Evolutionary conservation across 2,329 filamentous ascomycete species (phyloP).

Genomic region (Plenodomus tracheiphilus): DNA sequence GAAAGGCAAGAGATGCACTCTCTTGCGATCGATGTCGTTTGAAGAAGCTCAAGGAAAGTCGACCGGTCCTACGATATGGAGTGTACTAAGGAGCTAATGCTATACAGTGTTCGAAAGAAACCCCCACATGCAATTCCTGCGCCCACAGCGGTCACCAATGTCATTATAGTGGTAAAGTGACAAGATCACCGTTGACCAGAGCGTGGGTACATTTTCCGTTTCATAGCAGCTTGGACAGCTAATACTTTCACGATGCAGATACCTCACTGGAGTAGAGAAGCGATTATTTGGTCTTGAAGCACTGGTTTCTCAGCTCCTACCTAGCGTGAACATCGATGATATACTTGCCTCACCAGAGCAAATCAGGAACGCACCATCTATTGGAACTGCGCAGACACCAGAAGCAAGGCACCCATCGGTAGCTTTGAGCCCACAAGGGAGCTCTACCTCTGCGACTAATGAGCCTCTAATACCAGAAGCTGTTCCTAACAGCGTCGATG

Average conservation of each 20-base stretch:
- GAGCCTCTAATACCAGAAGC: conserved; percentile 28
- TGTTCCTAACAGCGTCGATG: conserved; percentile 27
- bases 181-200: conserved; percentile 29
- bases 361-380: conserved; percentile 6
- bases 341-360: conserved; percentile 19
- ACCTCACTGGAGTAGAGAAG: conserved; percentile 29
- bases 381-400: conserved; percentile 9
- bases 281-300: conserved; percentile 21
- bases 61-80: background rate
- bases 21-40: conserved; percentile 30
- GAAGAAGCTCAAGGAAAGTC: conserved; percentile 25
- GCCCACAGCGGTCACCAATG: conserved; percentile 21
- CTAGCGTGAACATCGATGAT: conserved; percentile 25
- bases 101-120: conserved; percentile 28
- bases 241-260: conserved; percentile 4
- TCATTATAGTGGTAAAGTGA: conserved; percentile 29
- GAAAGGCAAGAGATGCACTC: conserved; percentile 18
- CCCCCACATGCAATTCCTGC: conserved; percentile 25
- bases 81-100: background rate
- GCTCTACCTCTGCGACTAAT: conserved; percentile 9
- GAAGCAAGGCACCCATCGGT: conserved; percentile 5
- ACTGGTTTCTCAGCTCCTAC: conserved; percentile 22
- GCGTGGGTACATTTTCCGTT: conserved; percentile 13
- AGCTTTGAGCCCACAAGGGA: conserved; percentile 16
- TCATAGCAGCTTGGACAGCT: background rate